A percentile compares a stretch with the other conserved stretches of the same genome.
Evolutionary conservation across 1,139 yeast species (phyloP).

Genomic region (Suzukiozyma palmioleophila): DNA sequence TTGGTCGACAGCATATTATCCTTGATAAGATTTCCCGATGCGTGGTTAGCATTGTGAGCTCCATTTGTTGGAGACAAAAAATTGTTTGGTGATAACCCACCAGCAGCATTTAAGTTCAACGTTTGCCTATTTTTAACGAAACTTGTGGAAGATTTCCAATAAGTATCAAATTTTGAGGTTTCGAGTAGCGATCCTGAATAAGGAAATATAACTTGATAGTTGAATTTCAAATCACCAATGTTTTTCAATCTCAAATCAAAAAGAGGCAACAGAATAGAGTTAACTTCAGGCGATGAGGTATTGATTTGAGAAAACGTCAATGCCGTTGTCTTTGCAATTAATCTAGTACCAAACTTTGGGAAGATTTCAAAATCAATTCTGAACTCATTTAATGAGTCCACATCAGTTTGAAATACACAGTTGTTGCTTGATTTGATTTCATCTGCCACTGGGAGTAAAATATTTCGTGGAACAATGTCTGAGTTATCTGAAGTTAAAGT

Average conservation of each 20-base stretch:
- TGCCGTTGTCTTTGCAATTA: conserved; percentile 86
- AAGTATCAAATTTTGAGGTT: conserved; percentile 89
- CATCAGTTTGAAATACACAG: conserved; percentile 82
- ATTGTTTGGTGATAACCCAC: conserved; percentile 41
- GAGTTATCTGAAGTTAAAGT: conserved; percentile 68
- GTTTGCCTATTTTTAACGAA: conserved; percentile 30
- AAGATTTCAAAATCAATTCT: conserved; percentile 85
- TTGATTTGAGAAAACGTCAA: conserved; percentile 49
- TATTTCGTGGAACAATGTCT: conserved; percentile 82
- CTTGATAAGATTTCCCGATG: conserved; percentile 6
- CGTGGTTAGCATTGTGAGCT: conserved; percentile 4
- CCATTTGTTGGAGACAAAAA: conserved; percentile 27
- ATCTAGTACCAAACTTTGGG: conserved; percentile 90
- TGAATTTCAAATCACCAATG: conserved; percentile 75
- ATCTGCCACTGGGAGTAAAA: conserved; percentile 74
- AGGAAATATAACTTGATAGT: conserved; percentile 85
- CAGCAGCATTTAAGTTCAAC: conserved; percentile 33
- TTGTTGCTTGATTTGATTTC: conserved; percentile 49
- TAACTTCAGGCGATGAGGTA: conserved; percentile 43
- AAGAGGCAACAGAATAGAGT: conserved; percentile 61
- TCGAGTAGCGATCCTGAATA: conserved; percentile 81
- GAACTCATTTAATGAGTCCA: conserved; percentile 61
- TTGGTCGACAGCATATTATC: conserved; percentile 14
- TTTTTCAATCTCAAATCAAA: conserved; percentile 78
- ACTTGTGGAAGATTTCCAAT: conserved; percentile 84